Base-by-base conservation (phyloP, 2,329 filamentous ascomycete genomes). In the Penicillium sp. region DNA sequence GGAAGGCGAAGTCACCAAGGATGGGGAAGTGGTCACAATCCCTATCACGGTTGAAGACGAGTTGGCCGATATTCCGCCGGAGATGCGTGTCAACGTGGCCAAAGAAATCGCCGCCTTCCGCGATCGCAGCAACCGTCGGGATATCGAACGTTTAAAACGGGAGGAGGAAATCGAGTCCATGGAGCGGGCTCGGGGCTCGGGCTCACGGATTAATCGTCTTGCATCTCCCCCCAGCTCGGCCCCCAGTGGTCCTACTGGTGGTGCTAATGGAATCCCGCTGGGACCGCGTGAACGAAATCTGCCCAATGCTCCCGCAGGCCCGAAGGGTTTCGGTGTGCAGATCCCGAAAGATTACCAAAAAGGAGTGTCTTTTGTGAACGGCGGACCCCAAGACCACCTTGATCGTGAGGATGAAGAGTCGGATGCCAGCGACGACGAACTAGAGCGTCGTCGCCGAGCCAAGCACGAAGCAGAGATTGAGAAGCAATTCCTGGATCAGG, bases 31-130 rank as follows among this genome's bases (percentile, higher is more conserved):
- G 26, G 82, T 94, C 48, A 95, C 89, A 41, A 94, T 96, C 42
- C 83, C 88, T 3, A 74, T 95, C 20, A 80, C 82, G 1, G 78
- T 84, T 35, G 92, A 98, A 47, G 93, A 98, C 57, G 92, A 98
- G 57, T 73, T 98, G 30, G 83, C 89, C 13, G 92, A 98, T 55
- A 95, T 98, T 32, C 92, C 92, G 0, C 83, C 86, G 1, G 92
- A 96, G 60, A 93, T 95, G 87, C 82, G 92, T 15, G 92, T 94
- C 60, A 89, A 87, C 0, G 92, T 98, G 11, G 86, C 92, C 0
- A 83, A 83, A 40, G 93, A 98, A 61, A 98, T 98, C 55, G 82
- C 87, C 0, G 85, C 89, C 0, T 98, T 98, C 70, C 77, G 92
- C 48, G 92, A 98, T 50, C 77, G 90, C 13, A 95, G 90, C 52